These are phyloP conservation scores for Cymodocea nodosa DNA, from an alignment of 116 monocot genomes.

Conservation along the genomic window DNA sequence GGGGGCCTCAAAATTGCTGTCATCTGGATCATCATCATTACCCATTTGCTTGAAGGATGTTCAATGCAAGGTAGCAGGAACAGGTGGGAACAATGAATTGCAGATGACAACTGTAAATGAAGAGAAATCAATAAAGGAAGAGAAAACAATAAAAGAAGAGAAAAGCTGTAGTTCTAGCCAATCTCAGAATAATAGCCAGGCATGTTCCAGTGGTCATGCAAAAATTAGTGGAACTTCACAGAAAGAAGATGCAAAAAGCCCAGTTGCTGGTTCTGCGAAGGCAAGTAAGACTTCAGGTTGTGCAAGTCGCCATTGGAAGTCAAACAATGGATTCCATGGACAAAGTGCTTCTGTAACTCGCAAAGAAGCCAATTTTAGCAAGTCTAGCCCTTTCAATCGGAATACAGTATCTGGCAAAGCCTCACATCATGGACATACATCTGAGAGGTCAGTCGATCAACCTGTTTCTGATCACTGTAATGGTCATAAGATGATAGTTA, in stretches of 20 bases:
- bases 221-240: constrained; percentile 33
- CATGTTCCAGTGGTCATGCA: constrained; percentile 69
- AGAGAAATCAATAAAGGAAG: constrained; percentile 45
- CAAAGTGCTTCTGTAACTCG: constrained; percentile 21
- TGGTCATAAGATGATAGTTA: constrained; percentile 73
- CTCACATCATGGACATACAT: constrained; percentile 29
- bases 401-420: constrained; percentile 32
- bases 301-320: constrained; percentile 53
- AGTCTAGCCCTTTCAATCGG: constrained; percentile 25
- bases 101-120: constrained; percentile 36
- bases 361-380: constrained; percentile 35
- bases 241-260: constrained; percentile 76
- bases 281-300: constrained; percentile 41
- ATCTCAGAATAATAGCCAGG: constrained; percentile 76
- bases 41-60: constrained; percentile 40
- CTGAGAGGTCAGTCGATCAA: constrained; percentile 39
- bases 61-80: constrained; percentile 29
- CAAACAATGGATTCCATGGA: constrained; percentile 45
- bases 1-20: constrained; percentile 33
- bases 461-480: constrained; percentile 48
- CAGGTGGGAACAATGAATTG: constrained; percentile 27
- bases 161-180: constrained; percentile 90
- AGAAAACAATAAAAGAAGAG: constrained; percentile 48
- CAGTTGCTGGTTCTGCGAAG: constrained; percentile 52
- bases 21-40: constrained; percentile 14